phyloP scores from a whole-genome alignment of 2,329 filamentous ascomycete species.

The Nemania sp. region DNA sequence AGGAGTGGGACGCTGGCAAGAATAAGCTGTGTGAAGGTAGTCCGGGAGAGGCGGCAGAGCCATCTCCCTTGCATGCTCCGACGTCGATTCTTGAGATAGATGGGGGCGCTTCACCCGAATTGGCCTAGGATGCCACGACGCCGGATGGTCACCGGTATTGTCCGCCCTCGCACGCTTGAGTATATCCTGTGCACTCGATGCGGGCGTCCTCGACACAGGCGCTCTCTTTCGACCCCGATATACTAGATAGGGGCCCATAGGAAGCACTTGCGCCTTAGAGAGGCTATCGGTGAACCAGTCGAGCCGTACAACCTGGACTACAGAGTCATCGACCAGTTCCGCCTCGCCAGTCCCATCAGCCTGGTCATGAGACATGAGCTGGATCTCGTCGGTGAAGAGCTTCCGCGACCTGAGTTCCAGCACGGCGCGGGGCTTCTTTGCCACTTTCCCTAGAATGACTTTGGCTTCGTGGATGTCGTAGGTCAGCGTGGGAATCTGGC shows the following conservation, averaged over 20 bases:
- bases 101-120: slow-evolving; percentile 42
- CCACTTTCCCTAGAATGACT: slow-evolving; percentile 74
- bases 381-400: slow-evolving; percentile 58
- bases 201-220: slow-evolving; percentile 18
- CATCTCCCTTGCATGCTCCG: slow-evolving; percentile 68
- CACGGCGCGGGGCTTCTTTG: slow-evolving; percentile 68
- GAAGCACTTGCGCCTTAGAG: slow-evolving; percentile 47
- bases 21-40: slow-evolving; percentile 68
- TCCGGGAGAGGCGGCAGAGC: slow-evolving; percentile 67
- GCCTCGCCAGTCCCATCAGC: slow-evolving; percentile 1
- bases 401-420: slow-evolving; percentile 76
- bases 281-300: slow-evolving; percentile 62
- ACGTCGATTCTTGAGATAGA: slow-evolving; percentile 72
- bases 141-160: slow-evolving; percentile 14
- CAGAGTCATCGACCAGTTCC: slow-evolving; percentile 25
- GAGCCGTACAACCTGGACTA: slow-evolving; percentile 59
- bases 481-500: slow-evolving; percentile 67
- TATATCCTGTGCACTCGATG: slow-evolving; percentile 33
- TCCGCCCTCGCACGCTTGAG: slow-evolving; percentile 39
- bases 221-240: slow-evolving; percentile 52
- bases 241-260: slow-evolving; percentile 55
- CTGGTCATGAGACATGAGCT: slow-evolving; percentile 11
- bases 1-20: slow-evolving; percentile 79
- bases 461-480: slow-evolving; percentile 72
- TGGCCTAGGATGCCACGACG: slow-evolving; percentile 30